These are phyloP conservation scores for Liquidambar formosana DNA, from an alignment of 164 flowering plant species.

Conservation along the genomic window DNA sequence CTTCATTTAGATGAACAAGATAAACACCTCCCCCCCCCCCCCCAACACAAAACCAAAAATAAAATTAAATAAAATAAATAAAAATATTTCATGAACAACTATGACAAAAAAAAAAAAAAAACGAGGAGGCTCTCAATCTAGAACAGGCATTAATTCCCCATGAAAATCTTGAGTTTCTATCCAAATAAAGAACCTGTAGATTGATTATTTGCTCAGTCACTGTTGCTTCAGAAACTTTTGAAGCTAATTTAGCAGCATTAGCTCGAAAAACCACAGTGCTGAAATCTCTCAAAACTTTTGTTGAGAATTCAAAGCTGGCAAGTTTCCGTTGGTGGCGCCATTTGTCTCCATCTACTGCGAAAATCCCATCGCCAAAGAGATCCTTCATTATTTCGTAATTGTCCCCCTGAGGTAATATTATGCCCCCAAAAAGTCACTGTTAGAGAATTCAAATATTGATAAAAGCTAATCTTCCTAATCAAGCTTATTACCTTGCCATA, in stretches of 20 bases:
- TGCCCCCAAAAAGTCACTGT: too few species aligned
- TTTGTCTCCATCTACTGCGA: conserved; percentile 29
- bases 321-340: conserved; percentile 49
- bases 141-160: too few species aligned
- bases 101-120: too few species aligned
- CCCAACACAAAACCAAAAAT: too few species aligned
- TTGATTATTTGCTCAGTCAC: conserved; percentile 15
- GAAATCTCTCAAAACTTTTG: conserved; percentile 33
- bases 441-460: too few species aligned
- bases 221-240: conserved; percentile 21
- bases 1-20: too few species aligned
- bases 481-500: conserved; percentile 19
- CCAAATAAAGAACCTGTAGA: conserved; percentile 27
- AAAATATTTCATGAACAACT: too few species aligned
- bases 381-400: conserved; percentile 36
- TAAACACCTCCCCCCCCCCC: too few species aligned
- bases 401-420: conserved; percentile 27
- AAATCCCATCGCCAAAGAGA: conserved; percentile 37
- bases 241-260: conserved; percentile 35
- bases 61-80: too few species aligned
- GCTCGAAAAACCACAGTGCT: conserved; percentile 28
- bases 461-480: neutral
- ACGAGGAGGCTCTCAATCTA: too few species aligned
- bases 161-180: too few species aligned
- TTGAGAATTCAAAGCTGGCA: conserved; percentile 51